phyloP scores from a whole-genome alignment of 306 rosid genomes.

The Inga leiocalycina region DNA sequence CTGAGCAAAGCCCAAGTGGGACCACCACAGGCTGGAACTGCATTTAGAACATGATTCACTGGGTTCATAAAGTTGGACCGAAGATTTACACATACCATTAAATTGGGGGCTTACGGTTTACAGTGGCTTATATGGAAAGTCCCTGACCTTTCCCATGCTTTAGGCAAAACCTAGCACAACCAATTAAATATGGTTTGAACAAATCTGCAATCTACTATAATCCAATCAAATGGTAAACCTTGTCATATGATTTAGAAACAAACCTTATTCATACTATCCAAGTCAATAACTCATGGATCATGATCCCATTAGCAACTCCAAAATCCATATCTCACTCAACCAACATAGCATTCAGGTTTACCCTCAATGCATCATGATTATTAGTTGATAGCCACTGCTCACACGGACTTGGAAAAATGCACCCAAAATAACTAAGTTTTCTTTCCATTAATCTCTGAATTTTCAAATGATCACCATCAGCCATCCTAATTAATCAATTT shows the following conservation, averaged over 20 bases:
- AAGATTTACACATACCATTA: constrained; percentile 7
- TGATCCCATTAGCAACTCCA: neutral
- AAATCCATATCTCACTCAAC: neutral
- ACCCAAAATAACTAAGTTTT: neutral
- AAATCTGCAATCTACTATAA: neutral
- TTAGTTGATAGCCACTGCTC: neutral
- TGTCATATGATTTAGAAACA: neutral
- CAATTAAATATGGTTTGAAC: neutral
- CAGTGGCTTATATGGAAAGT: neutral
- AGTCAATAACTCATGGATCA: neutral
- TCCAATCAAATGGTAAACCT: constrained; percentile 1
- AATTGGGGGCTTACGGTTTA: neutral
- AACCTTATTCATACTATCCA: neutral
- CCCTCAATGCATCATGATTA: neutral
- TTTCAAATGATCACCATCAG: neutral
- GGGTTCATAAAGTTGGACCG: neutral
- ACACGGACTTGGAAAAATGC: neutral
- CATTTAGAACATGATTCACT: neutral
- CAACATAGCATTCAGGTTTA: neutral
- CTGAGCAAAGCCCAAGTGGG: neutral
- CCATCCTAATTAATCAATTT: neutral
- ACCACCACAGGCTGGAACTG: neutral
- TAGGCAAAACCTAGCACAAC: neutral
- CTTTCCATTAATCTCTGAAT: neutral
- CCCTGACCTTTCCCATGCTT: neutral